These are phyloP conservation scores for Suillus paluster DNA, from an alignment of 768 basidiomycete genomes.

Conservation along the genomic window DNA sequence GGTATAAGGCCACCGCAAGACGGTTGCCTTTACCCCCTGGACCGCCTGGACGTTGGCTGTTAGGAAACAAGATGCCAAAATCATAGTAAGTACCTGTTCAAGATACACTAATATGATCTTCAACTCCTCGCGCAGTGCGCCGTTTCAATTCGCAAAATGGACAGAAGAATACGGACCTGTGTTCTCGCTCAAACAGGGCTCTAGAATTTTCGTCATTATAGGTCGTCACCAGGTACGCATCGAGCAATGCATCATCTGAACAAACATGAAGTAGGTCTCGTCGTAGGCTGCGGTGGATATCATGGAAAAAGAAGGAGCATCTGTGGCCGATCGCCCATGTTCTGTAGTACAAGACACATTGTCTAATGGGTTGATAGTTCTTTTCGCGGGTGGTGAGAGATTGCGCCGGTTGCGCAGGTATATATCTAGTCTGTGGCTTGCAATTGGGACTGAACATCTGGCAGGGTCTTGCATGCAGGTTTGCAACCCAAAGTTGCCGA, in stretches of 20 bases:
- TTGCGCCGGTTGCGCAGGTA: slow-evolving; percentile 26
- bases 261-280: neutral
- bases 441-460: neutral
- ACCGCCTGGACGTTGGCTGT: slow-evolving; percentile 28
- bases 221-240: slow-evolving; percentile 24
- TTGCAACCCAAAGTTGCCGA: slow-evolving; percentile 38
- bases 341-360: slow-evolving; percentile 38
- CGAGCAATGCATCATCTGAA: neutral
- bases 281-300: slow-evolving; percentile 47
- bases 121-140: neutral
- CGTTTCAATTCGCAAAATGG: slow-evolving; percentile 53
- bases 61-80: slow-evolving; percentile 24
- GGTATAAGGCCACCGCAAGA: neutral
- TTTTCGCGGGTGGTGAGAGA: slow-evolving; percentile 31
- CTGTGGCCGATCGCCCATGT: slow-evolving; percentile 41
- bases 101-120: neutral
- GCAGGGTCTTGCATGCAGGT: slow-evolving; percentile 37
- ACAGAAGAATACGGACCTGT: slow-evolving; percentile 64
- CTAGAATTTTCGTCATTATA: slow-evolving; percentile 20
- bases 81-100: slow-evolving; percentile 27
- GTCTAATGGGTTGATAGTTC: slow-evolving; percentile 37
- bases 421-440: neutral
- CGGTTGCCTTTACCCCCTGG: slow-evolving; percentile 27
- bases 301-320: slow-evolving; percentile 43
- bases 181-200: slow-evolving; percentile 56